Evolutionary conservation across 345 rosid species (phyloP).

Genomic region (Punica granatum): DNA sequence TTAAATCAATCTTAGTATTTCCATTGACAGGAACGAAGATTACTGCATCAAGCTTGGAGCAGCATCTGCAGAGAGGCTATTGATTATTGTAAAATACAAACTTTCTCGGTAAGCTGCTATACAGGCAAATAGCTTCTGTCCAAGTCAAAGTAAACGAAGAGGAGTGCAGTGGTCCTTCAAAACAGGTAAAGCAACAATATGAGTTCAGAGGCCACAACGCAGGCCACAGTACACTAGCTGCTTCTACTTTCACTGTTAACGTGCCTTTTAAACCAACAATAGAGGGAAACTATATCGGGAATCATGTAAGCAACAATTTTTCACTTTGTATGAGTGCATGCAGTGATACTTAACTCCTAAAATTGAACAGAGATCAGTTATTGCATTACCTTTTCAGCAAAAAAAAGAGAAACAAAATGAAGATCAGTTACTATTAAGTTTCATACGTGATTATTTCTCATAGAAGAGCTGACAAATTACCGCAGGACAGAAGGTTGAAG

Average conservation of each 20-base stretch:
- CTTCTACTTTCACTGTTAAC: background rate
- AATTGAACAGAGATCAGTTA: too few species aligned
- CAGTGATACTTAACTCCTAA: background rate
- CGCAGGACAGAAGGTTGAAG: conserved; percentile 83
- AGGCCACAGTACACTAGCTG: background rate
- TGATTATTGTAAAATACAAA: too few species aligned
- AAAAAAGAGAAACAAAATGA: too few species aligned
- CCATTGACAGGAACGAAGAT: too few species aligned
- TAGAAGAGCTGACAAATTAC: conserved; percentile 27
- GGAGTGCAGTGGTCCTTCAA: background rate
- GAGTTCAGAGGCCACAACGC: background rate
- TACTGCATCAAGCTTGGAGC: background rate
- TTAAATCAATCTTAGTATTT: too few species aligned
- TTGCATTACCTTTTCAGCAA: too few species aligned
- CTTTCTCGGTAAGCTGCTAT: too few species aligned
- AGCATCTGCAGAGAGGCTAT: background rate
- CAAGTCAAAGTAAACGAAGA: background rate
- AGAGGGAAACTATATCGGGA: background rate
- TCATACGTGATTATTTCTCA: background rate
- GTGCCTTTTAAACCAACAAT: background rate
- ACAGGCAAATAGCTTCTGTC: background rate
- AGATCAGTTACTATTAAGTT: background rate
- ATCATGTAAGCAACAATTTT: background rate
- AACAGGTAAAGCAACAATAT: background rate
- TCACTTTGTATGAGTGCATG: background rate